These are phyloP conservation scores for Sphaerulina vaccinii DNA, from an alignment of 2,329 filamentous ascomycete species.

Conservation along the genomic window DNA sequence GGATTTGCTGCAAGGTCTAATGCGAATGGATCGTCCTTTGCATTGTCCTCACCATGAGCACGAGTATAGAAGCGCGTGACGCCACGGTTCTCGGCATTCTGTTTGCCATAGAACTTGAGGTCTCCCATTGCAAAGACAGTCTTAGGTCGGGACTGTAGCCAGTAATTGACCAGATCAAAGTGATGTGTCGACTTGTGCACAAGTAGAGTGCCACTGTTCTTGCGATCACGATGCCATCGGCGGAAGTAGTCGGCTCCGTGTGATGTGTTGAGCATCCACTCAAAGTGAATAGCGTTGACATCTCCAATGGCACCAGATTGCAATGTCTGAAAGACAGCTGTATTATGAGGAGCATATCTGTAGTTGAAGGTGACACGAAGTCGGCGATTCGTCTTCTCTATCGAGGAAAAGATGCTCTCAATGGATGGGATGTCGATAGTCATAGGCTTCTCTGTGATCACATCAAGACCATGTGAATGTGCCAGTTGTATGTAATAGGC, in stretches of 20 bases:
- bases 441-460: slow-evolving; percentile 66
- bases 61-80: slow-evolving; percentile 46
- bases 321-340: slow-evolving; percentile 57
- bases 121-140: slow-evolving; percentile 60
- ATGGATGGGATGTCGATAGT: slow-evolving; percentile 60
- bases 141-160: slow-evolving; percentile 56
- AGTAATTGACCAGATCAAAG: slow-evolving; percentile 64
- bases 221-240: slow-evolving; percentile 62
- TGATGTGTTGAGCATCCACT: slow-evolving; percentile 56
- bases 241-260: slow-evolving; percentile 64
- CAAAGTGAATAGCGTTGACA: slow-evolving; percentile 43
- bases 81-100: slow-evolving; percentile 60
- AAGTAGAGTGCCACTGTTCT: slow-evolving; percentile 59
- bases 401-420: slow-evolving; percentile 55
- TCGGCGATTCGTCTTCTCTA: slow-evolving; percentile 49
- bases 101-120: slow-evolving; percentile 60
- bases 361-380: slow-evolving; percentile 65
- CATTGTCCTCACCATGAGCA: neutral
- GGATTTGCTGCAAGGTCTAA: slow-evolving; percentile 54
- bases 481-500: slow-evolving; percentile 60
- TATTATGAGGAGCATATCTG: slow-evolving; percentile 65
- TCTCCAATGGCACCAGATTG: slow-evolving; percentile 56
- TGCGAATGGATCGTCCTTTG: slow-evolving; percentile 56
- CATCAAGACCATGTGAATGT: slow-evolving; percentile 59
- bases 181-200: slow-evolving; percentile 65